Conservation (phyloP, 495 filamentous ascomycete genomes). For the Hyaloscypha bicolor region DNA sequence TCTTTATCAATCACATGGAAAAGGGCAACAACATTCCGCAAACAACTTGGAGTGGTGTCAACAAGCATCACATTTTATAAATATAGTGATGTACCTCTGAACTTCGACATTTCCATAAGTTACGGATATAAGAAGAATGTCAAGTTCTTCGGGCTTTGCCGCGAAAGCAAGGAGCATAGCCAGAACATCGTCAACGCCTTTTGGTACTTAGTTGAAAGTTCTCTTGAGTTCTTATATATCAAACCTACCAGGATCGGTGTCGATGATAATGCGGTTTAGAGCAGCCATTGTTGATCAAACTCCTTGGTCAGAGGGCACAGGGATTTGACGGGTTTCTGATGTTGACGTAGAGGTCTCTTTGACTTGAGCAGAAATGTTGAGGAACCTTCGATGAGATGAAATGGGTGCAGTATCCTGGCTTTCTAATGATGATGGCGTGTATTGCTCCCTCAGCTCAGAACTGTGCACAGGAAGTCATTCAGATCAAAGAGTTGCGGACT, state of each 20-base stretch:
- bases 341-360: neutral
- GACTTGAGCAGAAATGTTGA: neutral
- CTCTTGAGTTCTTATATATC: neutral
- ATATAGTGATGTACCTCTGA: slow-evolving; percentile 54
- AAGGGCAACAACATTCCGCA: slow-evolving; percentile 86
- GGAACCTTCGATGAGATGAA: too few relatives aligned
- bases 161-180: slow-evolving; percentile 82
- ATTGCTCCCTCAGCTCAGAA: too few relatives aligned
- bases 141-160: slow-evolving; percentile 79
- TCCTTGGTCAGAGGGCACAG: neutral
- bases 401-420: too few relatives aligned
- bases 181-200: slow-evolving; percentile 90
- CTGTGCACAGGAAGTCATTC: too few relatives aligned
- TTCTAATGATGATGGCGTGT: too few relatives aligned
- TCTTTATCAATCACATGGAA: slow-evolving; percentile 94
- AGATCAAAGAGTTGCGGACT: too few relatives aligned
- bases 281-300: slow-evolving; percentile 50
- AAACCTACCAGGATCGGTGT: slow-evolving; percentile 77
- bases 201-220: slow-evolving; percentile 9
- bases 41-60: slow-evolving; percentile 58
- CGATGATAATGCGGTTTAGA: slow-evolving; percentile 82
- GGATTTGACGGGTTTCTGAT: neutral
- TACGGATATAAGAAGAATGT: slow-evolving; percentile 85
- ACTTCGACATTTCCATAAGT: slow-evolving; percentile 93
- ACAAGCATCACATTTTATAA: neutral